Base-by-base conservation (phyloP, 768 basidiomycete genomes). In the Mycena galopus region DNA sequence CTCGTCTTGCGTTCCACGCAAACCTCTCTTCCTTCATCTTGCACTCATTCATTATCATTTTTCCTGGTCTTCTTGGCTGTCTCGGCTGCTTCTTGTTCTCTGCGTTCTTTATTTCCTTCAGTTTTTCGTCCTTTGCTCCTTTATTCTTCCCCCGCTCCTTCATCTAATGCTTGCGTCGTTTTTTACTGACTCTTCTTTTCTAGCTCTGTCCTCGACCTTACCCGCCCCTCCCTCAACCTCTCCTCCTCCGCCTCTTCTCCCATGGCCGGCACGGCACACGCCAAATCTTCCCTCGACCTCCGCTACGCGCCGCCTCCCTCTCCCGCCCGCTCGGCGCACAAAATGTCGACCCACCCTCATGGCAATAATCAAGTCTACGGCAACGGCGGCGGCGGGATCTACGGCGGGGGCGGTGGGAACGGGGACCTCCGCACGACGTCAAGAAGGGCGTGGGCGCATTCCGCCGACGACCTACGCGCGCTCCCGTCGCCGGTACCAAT, bases 391-490 rank as follows among this genome's bases (percentile, higher is more conserved):
- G 33, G 39, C 19, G 60, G 59, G 3, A 65, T 65, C 57, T 65
- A 71, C 30, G 63, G 65, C 59, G 58, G 23, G 19, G 67, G 25
- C 3, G 39, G 39, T 23, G 37, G 67, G 5, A 16, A 9, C 23
- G 73, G 73, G 12, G 94, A 95, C 81, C 85, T 95, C 59, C 90
- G 92, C 53, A 83, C 80, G 59, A 89, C 94, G 12, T 92, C 93
- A 0, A 87, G 90, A 76, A 92, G 90, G 78, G 88, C 87, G 16
- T 95, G 94, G 94, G 94, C 93, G 29, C 90, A 85, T 78, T 94
- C 93, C 8, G 93, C 90, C 25, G 94, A 95, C 78, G 94, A 96
- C 79, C 86, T 95, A 61, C 87, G 89, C 76, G 90, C 88, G 78
- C 81, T 90, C 2, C n/a, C 55, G 19, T 4, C 30, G 6, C 73